Evolutionary conservation across 331 rosid species (phyloP).

Genomic region (Spiraea crenata): DNA sequence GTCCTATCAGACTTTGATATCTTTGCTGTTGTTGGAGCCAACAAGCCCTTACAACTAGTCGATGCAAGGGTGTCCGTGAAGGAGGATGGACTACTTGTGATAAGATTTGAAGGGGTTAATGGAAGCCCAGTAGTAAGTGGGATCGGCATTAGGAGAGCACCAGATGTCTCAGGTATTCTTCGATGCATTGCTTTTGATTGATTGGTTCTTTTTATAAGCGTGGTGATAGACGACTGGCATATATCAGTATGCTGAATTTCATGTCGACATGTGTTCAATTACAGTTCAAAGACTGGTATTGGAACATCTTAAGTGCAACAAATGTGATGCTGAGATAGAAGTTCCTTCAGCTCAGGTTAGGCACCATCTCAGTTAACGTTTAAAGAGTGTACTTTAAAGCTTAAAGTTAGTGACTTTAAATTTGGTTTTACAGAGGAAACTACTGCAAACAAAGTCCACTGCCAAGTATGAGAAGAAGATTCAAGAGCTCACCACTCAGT

Average conservation of each 20-base stretch:
- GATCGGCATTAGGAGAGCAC: slow-evolving; percentile 64
- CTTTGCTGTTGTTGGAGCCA: slow-evolving; percentile 77
- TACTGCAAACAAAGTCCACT: slow-evolving; percentile 55
- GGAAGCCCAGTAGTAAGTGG: slow-evolving; percentile 85
- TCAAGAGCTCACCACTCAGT: slow-evolving; percentile 60
- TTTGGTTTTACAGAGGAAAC: slow-evolving; percentile 58
- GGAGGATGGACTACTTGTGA: slow-evolving; percentile 53
- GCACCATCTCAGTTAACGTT: slow-evolving; percentile 18
- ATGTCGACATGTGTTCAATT: slow-evolving; percentile 14
- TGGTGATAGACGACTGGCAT: neutral
- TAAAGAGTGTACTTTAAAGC: slow-evolving; percentile 21
- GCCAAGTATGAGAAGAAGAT: slow-evolving; percentile 72
- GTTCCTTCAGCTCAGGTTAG: slow-evolving; percentile 75
- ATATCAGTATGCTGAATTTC: neutral
- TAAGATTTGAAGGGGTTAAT: slow-evolving; percentile 70
- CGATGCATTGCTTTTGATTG: slow-evolving; percentile 14
- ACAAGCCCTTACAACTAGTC: slow-evolving; percentile 65
- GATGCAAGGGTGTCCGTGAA: slow-evolving; percentile 57
- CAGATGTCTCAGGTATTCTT: slow-evolving; percentile 43
- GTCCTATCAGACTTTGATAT: slow-evolving; percentile 75
- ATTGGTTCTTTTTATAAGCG: neutral
- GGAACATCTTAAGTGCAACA: slow-evolving; percentile 53
- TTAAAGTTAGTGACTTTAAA: slow-evolving; percentile 22
- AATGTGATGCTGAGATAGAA: slow-evolving; percentile 57
- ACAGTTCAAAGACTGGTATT: slow-evolving; percentile 45